Conservation (phyloP, 805 yeast species). For the Debaryomyces maramus region DNA sequence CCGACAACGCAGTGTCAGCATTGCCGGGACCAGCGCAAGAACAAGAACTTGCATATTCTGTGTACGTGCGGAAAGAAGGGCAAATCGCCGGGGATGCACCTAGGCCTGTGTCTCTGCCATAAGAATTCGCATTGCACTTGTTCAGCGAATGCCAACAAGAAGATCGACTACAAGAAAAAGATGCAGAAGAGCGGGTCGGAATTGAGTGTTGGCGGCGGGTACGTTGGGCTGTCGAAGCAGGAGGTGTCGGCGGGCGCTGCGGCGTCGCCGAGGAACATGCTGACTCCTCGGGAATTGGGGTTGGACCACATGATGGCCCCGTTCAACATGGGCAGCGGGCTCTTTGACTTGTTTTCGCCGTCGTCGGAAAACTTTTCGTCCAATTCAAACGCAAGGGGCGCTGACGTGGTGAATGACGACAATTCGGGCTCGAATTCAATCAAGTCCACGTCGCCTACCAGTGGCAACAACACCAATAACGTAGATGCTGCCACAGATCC, state of each 20-base stretch:
- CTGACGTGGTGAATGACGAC: not conserved
- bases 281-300: no score
- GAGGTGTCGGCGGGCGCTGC: not conserved
- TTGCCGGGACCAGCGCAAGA: conserved; percentile 73
- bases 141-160: conserved; percentile 20
- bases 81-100: conserved; percentile 38
- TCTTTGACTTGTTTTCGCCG: conserved; percentile 28
- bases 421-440: not conserved
- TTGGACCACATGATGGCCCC: conserved; percentile 26
- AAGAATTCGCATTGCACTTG: conserved; percentile 44
- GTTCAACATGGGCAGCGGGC: conserved; percentile 29
- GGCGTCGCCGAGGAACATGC: not conserved
- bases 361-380: conserved; percentile 5
- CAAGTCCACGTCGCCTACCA: conserved; percentile 1
- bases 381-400: not conserved
- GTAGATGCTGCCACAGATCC: conserved; percentile 5
- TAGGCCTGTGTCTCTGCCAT: conserved; percentile 39
- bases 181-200: conserved; percentile 5
- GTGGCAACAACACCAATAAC: not conserved
- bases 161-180: conserved; percentile 12
- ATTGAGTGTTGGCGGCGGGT: not conserved
- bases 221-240: not conserved
- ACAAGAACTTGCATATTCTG: conserved; percentile 62
- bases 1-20: conserved; percentile 91
- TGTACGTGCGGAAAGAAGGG: conserved; percentile 70